Conservation (phyloP, 78 protist genomes). For the Isochrysis galbana region DNA sequence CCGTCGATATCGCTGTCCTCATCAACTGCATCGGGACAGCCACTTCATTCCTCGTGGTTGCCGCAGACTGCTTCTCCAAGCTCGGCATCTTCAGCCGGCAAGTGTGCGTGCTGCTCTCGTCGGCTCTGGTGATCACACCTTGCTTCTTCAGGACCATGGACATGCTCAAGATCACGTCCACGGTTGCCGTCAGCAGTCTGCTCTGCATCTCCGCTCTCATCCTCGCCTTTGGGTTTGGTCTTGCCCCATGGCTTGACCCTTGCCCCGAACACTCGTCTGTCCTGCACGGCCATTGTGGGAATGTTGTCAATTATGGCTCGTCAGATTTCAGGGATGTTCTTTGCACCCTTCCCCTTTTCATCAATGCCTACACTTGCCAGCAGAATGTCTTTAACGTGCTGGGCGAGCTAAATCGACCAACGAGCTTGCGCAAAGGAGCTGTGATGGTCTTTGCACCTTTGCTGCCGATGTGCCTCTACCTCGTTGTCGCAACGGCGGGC, state of each 20-base stretch:
- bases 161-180: not conserved
- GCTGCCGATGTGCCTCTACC: not conserved
- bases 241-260: not conserved
- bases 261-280: not conserved
- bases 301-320: not conserved
- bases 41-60: not conserved
- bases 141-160: not conserved
- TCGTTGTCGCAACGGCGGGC: not conserved
- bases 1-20: not conserved
- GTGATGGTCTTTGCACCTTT: not conserved
- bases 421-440: not conserved
- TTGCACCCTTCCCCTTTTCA: not conserved
- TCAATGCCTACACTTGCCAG: not conserved
- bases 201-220: not conserved
- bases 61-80: not conserved
- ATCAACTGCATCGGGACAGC: not conserved
- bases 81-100: not conserved
- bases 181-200: not conserved
- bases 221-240: not conserved
- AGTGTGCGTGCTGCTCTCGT: not conserved
- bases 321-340: not conserved
- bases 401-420: not conserved
- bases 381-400: not conserved
- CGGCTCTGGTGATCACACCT: not conserved
- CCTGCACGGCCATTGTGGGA: not conserved